These are phyloP conservation scores for Xylariaceae sp. DNA, from an alignment of 2,329 filamentous ascomycete genomes.

Conservation along the genomic window DNA sequence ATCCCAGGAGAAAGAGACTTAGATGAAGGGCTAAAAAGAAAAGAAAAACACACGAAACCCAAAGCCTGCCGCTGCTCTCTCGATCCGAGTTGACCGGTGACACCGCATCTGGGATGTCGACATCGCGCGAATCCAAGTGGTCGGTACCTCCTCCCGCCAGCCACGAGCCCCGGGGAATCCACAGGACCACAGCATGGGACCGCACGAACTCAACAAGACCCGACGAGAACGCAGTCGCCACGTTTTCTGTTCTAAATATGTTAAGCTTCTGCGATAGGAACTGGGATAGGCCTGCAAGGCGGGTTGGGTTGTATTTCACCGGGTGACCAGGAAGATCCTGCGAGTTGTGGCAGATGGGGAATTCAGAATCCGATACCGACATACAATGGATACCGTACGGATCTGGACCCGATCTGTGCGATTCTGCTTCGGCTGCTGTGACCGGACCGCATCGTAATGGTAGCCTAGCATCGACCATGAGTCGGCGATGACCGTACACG, in stretches of 20 bases:
- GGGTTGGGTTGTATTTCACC: not conserved
- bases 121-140: conserved; percentile 13
- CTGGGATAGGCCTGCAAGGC: conserved; percentile 6
- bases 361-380: too few species aligned
- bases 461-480: not conserved
- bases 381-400: too few species aligned
- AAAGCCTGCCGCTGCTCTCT: not conserved
- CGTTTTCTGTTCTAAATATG: not conserved
- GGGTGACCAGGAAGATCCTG: not conserved
- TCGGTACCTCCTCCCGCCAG: conserved; percentile 14
- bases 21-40: not conserved
- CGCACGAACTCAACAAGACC: not conserved
- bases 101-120: conserved; percentile 13
- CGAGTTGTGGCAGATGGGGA: not conserved
- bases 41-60: not conserved
- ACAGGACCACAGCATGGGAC: conserved; percentile 3
- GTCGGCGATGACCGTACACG: not conserved
- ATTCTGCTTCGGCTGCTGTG: not conserved
- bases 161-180: conserved; percentile 12
- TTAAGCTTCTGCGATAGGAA: not conserved
- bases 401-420: not conserved
- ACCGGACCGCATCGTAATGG: not conserved
- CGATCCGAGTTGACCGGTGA: conserved; percentile 12
- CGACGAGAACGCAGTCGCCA: not conserved
- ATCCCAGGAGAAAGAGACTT: not conserved